Evolutionary conservation across 345 rosid species (phyloP).

Genomic region (Syzygium oleosum): DNA sequence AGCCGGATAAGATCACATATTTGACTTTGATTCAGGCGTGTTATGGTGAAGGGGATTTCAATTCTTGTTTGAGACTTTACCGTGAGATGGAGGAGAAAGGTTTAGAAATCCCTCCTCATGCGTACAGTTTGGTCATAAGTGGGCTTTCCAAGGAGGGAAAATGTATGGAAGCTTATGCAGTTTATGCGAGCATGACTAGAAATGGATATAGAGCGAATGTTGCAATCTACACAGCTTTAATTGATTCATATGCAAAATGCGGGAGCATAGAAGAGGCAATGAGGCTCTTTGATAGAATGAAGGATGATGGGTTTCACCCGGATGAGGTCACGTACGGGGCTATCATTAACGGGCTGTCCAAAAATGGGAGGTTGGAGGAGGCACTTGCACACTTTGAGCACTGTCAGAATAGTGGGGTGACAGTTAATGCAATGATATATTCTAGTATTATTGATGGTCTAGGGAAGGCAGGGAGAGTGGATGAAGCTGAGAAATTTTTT

Average conservation of each 20-base stretch:
- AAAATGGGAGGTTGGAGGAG: constrained; percentile 68
- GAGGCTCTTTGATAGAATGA: constrained; percentile 66
- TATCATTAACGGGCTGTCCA: constrained; percentile 65
- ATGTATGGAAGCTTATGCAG: constrained; percentile 53
- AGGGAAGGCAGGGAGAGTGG: constrained; percentile 77
- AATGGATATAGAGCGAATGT: constrained; percentile 57
- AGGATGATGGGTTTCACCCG: constrained; percentile 48
- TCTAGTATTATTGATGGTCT: constrained; percentile 78
- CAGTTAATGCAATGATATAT: constrained; percentile 63
- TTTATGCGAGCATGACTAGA: constrained; percentile 56
- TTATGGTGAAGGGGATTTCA: constrained; percentile 59
- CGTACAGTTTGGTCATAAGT: constrained; percentile 65
- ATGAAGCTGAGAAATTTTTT: constrained; percentile 71
- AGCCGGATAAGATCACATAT: constrained; percentile 75
- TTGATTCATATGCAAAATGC: constrained; percentile 65
- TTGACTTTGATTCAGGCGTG: constrained; percentile 79
- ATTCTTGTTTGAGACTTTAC: constrained; percentile 61
- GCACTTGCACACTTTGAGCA: constrained; percentile 47
- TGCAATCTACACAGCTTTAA: constrained; percentile 69
- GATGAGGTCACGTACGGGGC: constrained; percentile 81
- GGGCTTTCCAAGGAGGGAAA: constrained; percentile 80
- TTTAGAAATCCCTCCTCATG: constrained; percentile 65
- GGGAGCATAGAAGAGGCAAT: constrained; percentile 41
- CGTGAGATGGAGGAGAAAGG: constrained; percentile 83
- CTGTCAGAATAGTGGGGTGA: constrained; percentile 46